These are phyloP conservation scores for Pichia sp. DNA, from an alignment of 1,139 yeast genomes.

Conservation along the genomic window DNA sequence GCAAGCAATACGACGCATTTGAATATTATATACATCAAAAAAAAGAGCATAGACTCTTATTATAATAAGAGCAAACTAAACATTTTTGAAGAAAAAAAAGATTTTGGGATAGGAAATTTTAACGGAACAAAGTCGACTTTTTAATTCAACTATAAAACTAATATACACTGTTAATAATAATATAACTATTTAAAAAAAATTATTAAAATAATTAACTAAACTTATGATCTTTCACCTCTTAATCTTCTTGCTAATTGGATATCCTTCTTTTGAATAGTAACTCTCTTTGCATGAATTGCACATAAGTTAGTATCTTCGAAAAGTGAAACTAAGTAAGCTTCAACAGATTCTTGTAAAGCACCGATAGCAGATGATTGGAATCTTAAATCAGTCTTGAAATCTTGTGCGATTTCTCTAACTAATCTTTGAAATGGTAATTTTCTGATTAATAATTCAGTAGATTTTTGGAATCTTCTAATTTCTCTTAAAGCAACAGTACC, in stretches of 20 bases:
- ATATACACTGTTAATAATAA: constrained; percentile 15
- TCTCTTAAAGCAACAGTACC: constrained; percentile 99
- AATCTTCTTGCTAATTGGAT: constrained; percentile 98
- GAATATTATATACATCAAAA: neutral
- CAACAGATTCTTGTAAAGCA: constrained; percentile 98
- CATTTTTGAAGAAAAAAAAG: too few species aligned
- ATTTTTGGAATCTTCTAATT: constrained; percentile 98
- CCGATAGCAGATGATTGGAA: constrained; percentile 98
- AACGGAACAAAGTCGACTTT: too few species aligned
- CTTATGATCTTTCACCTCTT: constrained; percentile 89
- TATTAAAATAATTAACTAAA: constrained; percentile 1
- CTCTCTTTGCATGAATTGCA: constrained; percentile 99
- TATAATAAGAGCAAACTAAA: too few species aligned
- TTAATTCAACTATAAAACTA: constrained; percentile 14
- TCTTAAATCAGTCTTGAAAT: constrained; percentile 96
- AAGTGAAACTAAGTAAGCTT: constrained; percentile 74
- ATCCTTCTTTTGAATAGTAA: constrained; percentile 98
- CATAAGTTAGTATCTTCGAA: constrained; percentile 91
- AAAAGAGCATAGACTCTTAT: too few species aligned
- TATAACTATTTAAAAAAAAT: neutral
- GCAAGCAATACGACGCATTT: neutral
- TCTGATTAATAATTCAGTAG: constrained; percentile 94
- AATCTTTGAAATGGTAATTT: constrained; percentile 98
- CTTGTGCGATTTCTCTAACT: constrained; percentile 97
- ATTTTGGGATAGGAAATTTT: neutral